phyloP scores from a whole-genome alignment of 257 asterid species.

The Plantago major region DNA sequence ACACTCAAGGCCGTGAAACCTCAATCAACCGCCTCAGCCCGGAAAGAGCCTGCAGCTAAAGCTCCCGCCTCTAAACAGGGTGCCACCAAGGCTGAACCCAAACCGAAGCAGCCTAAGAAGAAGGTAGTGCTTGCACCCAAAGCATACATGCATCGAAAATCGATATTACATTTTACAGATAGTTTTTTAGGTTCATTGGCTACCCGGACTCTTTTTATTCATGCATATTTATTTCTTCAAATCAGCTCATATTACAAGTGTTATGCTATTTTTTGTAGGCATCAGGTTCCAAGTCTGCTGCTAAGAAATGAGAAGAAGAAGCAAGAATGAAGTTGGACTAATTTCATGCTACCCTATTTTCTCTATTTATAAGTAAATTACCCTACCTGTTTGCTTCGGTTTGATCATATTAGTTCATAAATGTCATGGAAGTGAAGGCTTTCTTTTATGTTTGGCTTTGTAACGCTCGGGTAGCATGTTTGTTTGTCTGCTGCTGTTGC shows the following conservation, averaged over 20 bases:
- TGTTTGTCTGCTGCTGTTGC: no score
- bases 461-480: no score
- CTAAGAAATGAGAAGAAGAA: constrained; percentile 31
- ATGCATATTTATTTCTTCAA: no score
- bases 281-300: constrained; percentile 29
- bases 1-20: constrained; percentile 46
- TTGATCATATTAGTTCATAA: no score
- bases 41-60: constrained; percentile 32
- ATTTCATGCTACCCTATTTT: no score
- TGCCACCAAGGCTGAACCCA: constrained; percentile 31
- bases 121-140: constrained; percentile 28
- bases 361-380: no score
- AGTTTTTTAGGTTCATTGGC: no score
- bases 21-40: constrained; percentile 27
- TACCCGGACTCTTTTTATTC: no score
- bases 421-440: no score
- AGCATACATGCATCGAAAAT: not conserved
- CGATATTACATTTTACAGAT: no score
- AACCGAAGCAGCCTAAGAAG: constrained; percentile 47
- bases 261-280: constrained; percentile 21
- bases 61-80: constrained; percentile 32
- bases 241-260: not conserved
- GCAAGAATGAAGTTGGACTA: not conserved
- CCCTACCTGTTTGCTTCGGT: no score
- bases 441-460: no score